Base-by-base conservation (phyloP, 129 eudicot species). In the Arctium lappa region DNA sequence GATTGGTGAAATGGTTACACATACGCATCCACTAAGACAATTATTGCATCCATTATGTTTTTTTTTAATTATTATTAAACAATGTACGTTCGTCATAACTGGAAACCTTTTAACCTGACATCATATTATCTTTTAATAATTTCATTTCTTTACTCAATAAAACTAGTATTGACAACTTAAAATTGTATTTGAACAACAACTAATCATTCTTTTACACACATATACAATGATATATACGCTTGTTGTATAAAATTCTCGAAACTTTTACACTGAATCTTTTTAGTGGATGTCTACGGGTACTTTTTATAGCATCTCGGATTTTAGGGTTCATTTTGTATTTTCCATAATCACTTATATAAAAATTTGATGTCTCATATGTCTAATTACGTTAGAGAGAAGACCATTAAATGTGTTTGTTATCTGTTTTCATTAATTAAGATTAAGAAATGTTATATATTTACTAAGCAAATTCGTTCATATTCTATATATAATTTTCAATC, bases 1-100 rank as follows among this genome's bases (percentile, higher is more conserved):
- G 69, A 33, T 78, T 66, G 69, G 50, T 75, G 0, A 75, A 50
- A 82, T 82, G 80, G 81, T 75, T 66, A 75, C 85, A 75, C 80
- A 74, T 48, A 82, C 38, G 48, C n/a, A 75, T 75, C 81, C 85
- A 82, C 81, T 22, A 76, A 75, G 76, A 75, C 69, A 31, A 82
- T 82, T 82, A 82, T 82, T 82, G 76, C 85, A 66, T n/a, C 76
- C 70, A 65, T 75, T 22, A 48, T 13, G 48, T 27, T 8, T 8
- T 44, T 32, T 29, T 42, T 56, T 73, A 33, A 33, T 1, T 53
- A 72, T 50, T 72, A 15, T 13, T n/a, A 40, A 40, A 65, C 30
- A 29, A 29, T 27, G 12, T 27, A 66, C 2, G 3, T 16, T 6
- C 5, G 34, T 63, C 29, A 73, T 82, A 81, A 81, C 8, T 5